phyloP scores from a whole-genome alignment of 331 rosid genomes.

The Dryas integrifolia region DNA sequence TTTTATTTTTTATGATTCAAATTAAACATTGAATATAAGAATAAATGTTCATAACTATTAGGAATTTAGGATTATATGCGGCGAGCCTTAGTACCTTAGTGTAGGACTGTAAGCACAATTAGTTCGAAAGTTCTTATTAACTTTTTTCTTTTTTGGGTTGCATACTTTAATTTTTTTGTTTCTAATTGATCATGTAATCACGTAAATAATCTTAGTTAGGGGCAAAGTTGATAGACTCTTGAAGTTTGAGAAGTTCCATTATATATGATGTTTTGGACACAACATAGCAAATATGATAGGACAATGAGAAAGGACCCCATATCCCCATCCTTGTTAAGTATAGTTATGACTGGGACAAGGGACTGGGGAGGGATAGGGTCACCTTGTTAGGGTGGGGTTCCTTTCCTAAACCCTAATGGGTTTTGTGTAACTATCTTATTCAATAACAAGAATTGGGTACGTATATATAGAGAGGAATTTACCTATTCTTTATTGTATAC shows the following conservation, averaged over 20 bases:
- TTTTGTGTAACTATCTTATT: not conserved
- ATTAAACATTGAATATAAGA: no score
- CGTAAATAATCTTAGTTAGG: not conserved
- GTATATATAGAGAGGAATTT: no score
- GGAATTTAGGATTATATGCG: no score
- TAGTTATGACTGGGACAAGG: not conserved
- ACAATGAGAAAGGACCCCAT: not conserved
- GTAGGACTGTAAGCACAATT: no score
- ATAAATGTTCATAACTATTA: no score
- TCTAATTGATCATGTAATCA: not conserved
- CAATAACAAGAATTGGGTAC: no score
- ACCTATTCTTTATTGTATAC: no score
- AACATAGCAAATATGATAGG: not conserved
- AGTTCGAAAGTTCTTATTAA: no score
- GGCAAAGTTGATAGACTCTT: not conserved
- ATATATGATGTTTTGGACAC: not conserved
- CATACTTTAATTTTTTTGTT: no score
- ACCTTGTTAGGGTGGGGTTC: not conserved
- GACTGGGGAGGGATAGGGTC: not conserved
- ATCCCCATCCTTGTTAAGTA: not conserved
- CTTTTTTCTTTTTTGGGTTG: no score
- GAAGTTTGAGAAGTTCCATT: not conserved
- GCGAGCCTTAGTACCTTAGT: no score
- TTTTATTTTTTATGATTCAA: no score
- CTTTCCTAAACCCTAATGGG: not conserved